Percentiles rank a stretch among this genome's conserved stretches.
Conservation (phyloP, 805 yeast species). For the Yarrowia sp. region DNA sequence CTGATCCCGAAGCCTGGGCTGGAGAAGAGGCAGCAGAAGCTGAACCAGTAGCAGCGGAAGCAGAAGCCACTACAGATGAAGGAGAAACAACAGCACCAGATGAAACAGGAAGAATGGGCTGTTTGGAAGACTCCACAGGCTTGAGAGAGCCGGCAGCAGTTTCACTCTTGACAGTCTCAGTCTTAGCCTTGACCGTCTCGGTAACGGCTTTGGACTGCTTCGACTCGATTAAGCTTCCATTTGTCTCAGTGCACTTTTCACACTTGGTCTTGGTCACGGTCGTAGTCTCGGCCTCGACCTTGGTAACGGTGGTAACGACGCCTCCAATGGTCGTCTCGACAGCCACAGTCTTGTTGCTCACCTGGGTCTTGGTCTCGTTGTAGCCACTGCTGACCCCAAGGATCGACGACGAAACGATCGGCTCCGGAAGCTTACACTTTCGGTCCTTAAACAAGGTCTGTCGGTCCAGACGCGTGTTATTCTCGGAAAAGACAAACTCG, state of each 20-base stretch:
- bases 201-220: background rate
- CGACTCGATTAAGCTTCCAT: slow-evolving; percentile 13
- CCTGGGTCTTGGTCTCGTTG: background rate
- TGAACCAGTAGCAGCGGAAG: background rate
- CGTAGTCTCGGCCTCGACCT: background rate
- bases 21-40: background rate
- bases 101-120: no score
- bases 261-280: slow-evolving; percentile 13
- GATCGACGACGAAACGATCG: slow-evolving; percentile 13
- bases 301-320: background rate
- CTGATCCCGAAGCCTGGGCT: slow-evolving; percentile 6
- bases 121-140: background rate
- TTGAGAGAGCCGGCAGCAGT: background rate
- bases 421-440: slow-evolving; percentile 9
- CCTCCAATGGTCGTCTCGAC: background rate
- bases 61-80: background rate
- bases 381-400: background rate
- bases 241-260: slow-evolving; percentile 20
- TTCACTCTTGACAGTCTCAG: background rate
- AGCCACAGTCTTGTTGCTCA: background rate
- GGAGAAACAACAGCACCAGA: background rate
- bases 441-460: slow-evolving; percentile 35
- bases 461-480: slow-evolving; percentile 35
- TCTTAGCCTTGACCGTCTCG: background rate
- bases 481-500: slow-evolving; percentile 35